Evolutionary conservation across 1,139 yeast species (phyloP).

Genomic region (Geotrichum candidum): DNA sequence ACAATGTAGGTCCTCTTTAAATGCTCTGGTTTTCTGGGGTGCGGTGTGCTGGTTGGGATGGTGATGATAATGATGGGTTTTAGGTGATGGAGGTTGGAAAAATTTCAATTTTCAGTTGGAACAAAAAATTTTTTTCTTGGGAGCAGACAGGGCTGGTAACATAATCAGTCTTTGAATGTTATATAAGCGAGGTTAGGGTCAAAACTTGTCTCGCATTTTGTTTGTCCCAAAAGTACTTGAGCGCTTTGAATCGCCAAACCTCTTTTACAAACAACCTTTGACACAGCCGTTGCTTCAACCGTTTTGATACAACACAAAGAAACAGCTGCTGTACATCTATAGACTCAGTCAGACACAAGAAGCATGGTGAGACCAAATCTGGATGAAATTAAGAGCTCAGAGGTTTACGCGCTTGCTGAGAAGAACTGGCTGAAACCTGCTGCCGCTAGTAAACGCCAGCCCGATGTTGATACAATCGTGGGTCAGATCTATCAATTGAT

Average conservation of each 20-base stretch:
- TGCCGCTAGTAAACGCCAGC: background rate
- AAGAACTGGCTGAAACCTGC: slow-evolving; percentile 20
- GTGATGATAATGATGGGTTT: background rate
- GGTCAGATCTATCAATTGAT: slow-evolving; percentile 1
- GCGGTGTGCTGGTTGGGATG: background rate
- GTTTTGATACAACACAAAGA: background rate
- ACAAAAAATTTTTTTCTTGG: slow-evolving; percentile 1
- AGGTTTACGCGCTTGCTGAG: slow-evolving; percentile 20
- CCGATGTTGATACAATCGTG: background rate
- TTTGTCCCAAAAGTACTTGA: background rate
- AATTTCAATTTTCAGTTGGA: background rate
- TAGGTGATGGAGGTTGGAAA: background rate
- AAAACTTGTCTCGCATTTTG: background rate
- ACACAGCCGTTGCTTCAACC: no score
- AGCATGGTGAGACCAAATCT: slow-evolving; percentile 14
- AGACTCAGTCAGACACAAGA: background rate
- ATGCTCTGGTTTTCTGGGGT: background rate
- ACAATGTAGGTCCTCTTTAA: background rate
- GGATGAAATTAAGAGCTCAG: slow-evolving; percentile 21
- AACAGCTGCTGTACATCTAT: background rate
- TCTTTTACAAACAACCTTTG: background rate
- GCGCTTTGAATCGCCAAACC: background rate
- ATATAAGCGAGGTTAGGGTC: background rate
- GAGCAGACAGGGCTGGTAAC: background rate
- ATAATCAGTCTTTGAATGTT: background rate